Conservation (phyloP, 257 asterid genomes). For the Penstemon barbatus region DNA sequence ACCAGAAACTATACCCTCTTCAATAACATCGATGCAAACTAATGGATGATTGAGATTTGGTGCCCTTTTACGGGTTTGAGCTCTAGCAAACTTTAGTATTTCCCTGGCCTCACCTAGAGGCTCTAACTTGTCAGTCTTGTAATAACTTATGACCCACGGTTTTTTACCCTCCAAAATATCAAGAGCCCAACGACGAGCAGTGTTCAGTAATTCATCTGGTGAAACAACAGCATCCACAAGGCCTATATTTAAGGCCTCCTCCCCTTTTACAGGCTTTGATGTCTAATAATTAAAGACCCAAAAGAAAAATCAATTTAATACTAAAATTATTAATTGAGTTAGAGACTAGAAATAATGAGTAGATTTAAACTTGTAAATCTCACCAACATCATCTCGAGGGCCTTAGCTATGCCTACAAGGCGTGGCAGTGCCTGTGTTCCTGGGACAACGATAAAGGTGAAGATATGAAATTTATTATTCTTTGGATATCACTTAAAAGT, state of each 20-base stretch:
- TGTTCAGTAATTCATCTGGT: slow-evolving; percentile 54
- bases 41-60: slow-evolving; percentile 90
- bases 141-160: slow-evolving; percentile 79
- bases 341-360: slow-evolving; percentile 5
- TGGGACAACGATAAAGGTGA: slow-evolving; percentile 32
- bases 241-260: slow-evolving; percentile 84
- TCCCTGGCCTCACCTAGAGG: slow-evolving; percentile 90
- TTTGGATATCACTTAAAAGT: no score
- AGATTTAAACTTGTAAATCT: slow-evolving; percentile 23
- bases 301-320: slow-evolving; percentile 1
- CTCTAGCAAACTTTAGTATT: slow-evolving; percentile 84
- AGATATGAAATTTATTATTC: neutral
- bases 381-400: slow-evolving; percentile 98
- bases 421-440: slow-evolving; percentile 99
- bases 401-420: slow-evolving; percentile 91
- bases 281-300: slow-evolving; percentile 46
- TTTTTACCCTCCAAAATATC: slow-evolving; percentile 71
- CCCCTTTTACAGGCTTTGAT: slow-evolving; percentile 84
- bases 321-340: neutral
- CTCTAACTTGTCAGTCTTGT: slow-evolving; percentile 81
- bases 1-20: slow-evolving; percentile 87
- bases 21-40: slow-evolving; percentile 82
- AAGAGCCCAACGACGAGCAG: slow-evolving; percentile 89
- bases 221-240: slow-evolving; percentile 90
- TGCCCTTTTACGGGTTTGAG: slow-evolving; percentile 77